Percentiles rank a stretch among this genome's conserved stretches.
Conservation (phyloP, 208 protist genomes). For the Naegleria lovaniensis region DNA sequence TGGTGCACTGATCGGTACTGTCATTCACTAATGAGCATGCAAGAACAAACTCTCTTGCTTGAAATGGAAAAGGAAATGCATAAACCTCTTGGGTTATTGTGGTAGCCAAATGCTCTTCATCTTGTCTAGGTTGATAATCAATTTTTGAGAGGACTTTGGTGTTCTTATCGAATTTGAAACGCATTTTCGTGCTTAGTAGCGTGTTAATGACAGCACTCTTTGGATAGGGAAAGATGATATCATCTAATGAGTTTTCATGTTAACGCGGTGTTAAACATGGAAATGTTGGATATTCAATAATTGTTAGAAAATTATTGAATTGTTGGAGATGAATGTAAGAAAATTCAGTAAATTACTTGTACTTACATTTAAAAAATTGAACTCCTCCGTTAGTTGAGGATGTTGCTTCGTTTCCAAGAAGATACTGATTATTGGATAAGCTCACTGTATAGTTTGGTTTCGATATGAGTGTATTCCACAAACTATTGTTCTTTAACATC, state of each 20-base stretch:
- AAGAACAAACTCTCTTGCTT: not conserved
- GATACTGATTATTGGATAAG: not conserved
- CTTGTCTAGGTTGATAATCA: not conserved
- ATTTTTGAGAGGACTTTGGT: not conserved
- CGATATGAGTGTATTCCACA: not conserved
- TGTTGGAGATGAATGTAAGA: no score
- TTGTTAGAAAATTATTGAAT: no score
- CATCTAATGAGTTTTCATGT: no score
- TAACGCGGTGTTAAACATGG: no score
- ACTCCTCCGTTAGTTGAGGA: not conserved
- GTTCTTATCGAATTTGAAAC: not conserved
- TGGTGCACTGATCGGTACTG: not conserved
- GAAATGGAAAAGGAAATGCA: not conserved
- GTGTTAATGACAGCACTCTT: not conserved
- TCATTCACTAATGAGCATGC: not conserved
- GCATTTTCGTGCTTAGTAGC: not conserved
- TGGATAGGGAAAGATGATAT: not conserved
- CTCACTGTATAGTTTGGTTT: not conserved
- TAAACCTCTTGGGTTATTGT: not conserved
- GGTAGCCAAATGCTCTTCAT: not conserved
- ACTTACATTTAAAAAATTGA: not conserved
- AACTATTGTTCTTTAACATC: not conserved
- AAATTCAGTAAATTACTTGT: no score
- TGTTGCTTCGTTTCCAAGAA: not conserved
- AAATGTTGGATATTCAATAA: no score